Conservation (phyloP, 176 grass and related monocot genomes). For the Musa beccarii region DNA sequence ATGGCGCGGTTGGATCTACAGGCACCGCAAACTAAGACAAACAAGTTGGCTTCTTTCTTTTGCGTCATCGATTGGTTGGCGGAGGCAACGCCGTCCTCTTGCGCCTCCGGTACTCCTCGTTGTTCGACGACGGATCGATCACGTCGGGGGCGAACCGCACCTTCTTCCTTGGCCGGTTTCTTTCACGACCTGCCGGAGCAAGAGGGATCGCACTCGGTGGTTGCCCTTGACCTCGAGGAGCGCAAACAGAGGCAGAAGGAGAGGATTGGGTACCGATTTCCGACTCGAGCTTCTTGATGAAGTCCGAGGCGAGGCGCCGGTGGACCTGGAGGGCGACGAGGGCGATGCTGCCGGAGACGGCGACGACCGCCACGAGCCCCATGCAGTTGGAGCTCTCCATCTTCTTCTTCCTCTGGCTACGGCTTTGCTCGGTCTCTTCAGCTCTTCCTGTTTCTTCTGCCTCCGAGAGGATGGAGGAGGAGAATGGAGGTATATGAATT, state of each 20-base stretch:
- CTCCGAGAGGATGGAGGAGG: no score
- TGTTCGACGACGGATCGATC: constrained; percentile 54
- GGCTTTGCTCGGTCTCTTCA: background rate
- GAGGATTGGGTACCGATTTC: background rate
- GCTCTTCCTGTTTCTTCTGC: background rate
- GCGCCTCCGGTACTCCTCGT: constrained; percentile 42
- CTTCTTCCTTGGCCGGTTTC: constrained; percentile 32
- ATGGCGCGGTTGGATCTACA: no score
- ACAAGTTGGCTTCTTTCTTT: background rate
- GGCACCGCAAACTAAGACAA: no score
- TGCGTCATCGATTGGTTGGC: background rate
- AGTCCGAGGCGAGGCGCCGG: constrained; percentile 33
- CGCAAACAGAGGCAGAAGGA: background rate
- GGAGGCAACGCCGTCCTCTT: background rate
- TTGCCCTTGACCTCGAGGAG: no score
- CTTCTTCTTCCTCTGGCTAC: background rate
- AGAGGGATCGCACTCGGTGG: no score
- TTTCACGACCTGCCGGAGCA: background rate
- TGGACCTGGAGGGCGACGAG: constrained; percentile 41
- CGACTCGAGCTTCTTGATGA: constrained; percentile 35
- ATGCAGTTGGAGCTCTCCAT: constrained; percentile 24
- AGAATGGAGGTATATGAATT: no score
- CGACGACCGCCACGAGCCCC: constrained; percentile 40
- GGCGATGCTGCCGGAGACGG: constrained; percentile 52
- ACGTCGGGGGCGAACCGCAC: constrained; percentile 64